Evolutionary conservation across 1,284 basidiomycete species (phyloP).

Genomic region (Tremellales sp.): DNA sequence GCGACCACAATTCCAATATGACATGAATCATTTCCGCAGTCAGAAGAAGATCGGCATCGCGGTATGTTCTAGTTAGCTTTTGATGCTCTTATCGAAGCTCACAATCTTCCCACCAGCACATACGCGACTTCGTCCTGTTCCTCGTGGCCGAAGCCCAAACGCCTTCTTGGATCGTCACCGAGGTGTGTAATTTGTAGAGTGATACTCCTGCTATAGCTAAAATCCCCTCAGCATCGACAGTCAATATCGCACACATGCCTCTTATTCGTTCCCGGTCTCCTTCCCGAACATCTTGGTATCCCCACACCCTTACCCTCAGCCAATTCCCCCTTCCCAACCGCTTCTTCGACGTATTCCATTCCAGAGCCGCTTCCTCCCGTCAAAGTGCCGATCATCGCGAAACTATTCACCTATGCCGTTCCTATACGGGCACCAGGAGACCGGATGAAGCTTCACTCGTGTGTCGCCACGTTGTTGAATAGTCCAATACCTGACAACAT

Average conservation of each 20-base stretch:
- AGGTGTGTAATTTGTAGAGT: slow-evolving; percentile 53
- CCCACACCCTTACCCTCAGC: slow-evolving; percentile 56
- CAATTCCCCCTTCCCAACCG: slow-evolving; percentile 58
- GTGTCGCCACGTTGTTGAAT: slow-evolving; percentile 73
- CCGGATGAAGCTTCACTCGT: slow-evolving; percentile 73
- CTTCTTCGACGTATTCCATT: slow-evolving; percentile 41
- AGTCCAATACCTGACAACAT: slow-evolving; percentile 63
- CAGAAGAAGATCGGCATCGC: slow-evolving; percentile 69
- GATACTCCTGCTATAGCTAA: slow-evolving; percentile 4
- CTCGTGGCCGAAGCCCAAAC: slow-evolving; percentile 74
- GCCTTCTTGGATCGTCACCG: slow-evolving; percentile 75
- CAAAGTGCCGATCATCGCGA: slow-evolving; percentile 67
- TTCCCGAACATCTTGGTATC: slow-evolving; percentile 63
- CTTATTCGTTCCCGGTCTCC: slow-evolving; percentile 75
- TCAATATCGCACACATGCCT: slow-evolving; percentile 71
- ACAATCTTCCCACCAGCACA: slow-evolving; percentile 56
- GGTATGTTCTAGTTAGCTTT: slow-evolving; percentile 52
- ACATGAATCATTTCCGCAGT: slow-evolving; percentile 65
- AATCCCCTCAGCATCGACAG: slow-evolving; percentile 58
- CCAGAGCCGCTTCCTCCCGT: slow-evolving; percentile 30
- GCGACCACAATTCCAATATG: slow-evolving; percentile 73
- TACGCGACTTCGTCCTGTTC: slow-evolving; percentile 76
- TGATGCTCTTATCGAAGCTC: not conserved
- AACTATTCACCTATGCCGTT: slow-evolving; percentile 83
- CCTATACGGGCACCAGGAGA: slow-evolving; percentile 88